A percentile compares a stretch with the other conserved stretches of the same genome.
Evolutionary conservation across 176 grass and related monocot genomes (phyloP).

Genomic region (Triticum timopheevii): DNA sequence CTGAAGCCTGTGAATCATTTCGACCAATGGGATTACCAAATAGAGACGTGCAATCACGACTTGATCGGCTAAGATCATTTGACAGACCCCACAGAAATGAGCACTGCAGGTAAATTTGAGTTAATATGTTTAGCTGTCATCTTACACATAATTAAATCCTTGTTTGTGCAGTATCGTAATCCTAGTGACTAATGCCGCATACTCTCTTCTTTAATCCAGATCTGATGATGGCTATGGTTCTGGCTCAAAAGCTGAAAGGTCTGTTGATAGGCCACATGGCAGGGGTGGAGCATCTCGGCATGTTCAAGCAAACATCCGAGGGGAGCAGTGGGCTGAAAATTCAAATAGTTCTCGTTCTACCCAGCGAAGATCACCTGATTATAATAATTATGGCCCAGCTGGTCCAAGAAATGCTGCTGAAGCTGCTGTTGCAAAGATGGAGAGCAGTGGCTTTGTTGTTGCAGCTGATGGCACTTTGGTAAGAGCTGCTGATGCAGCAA

Average conservation of each 20-base stretch:
- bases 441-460: conserved; percentile 97
- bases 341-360: conserved; percentile 49
- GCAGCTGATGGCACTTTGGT: conserved; percentile 93
- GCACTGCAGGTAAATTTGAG: conserved; percentile 60
- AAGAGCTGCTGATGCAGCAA: conserved; percentile 51
- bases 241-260: conserved; percentile 53
- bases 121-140: conserved; percentile 16
- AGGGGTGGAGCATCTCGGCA: conserved; percentile 31
- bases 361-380: conserved; percentile 51
- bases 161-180: background rate
- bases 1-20: conserved; percentile 23
- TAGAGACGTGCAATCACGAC: conserved; percentile 42
- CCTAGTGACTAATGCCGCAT: conserved; percentile 3
- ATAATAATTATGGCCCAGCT: conserved; percentile 50
- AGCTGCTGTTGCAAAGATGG: conserved; percentile 85
- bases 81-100: conserved; percentile 50
- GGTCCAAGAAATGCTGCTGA: conserved; percentile 90
- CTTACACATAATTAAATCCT: conserved; percentile 2
- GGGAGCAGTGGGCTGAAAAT: conserved; percentile 58
- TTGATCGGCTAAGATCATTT: conserved; percentile 43
- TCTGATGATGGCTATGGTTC: conserved; percentile 56
- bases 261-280: conserved; percentile 38
- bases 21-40: conserved; percentile 33
- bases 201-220: conserved; percentile 37
- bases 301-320: conserved; percentile 38